Conservation (phyloP, 768 basidiomycete species). For the Macrolepiota fuliginosa region DNA sequence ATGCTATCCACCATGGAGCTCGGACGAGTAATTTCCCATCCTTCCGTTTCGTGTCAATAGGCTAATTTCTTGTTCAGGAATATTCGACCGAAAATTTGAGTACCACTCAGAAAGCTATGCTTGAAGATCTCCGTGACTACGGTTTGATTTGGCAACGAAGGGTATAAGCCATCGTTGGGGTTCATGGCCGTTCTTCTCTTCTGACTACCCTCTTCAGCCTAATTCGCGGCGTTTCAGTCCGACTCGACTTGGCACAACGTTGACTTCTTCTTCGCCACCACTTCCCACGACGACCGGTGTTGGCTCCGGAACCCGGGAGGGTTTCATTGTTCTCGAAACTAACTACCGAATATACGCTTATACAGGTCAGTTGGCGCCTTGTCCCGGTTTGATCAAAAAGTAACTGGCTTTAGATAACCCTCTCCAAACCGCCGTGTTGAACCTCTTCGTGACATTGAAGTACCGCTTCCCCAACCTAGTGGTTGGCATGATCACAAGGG, state of each 20-base stretch:
- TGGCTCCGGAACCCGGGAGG: constrained; percentile 63
- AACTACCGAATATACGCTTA: constrained; percentile 99
- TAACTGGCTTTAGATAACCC: constrained; percentile 70
- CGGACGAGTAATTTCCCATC: constrained; percentile 59
- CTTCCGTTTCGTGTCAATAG: constrained; percentile 15
- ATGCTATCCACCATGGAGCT: constrained; percentile 98
- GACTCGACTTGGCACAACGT: constrained; percentile 89
- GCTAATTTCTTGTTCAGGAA: constrained; percentile 49
- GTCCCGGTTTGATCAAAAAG: constrained; percentile 19
- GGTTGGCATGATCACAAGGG: constrained; percentile 93
- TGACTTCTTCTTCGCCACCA: constrained; percentile 87
- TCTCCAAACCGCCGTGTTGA: constrained; percentile 92
- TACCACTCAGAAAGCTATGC: constrained; percentile 78
- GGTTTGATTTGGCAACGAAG: constrained; percentile 89
- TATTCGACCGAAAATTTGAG: constrained; percentile 84
- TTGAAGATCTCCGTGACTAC: constrained; percentile 91
- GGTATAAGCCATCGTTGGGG: constrained; percentile 36
- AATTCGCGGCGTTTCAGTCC: constrained; percentile 85
- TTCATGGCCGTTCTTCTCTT: constrained; percentile 19
- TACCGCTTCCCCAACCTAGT: constrained; percentile 96
- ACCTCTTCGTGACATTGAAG: constrained; percentile 89
- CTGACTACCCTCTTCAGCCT: constrained; percentile 42
- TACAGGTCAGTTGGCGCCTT: constrained; percentile 59
- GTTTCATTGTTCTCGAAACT: constrained; percentile 96
- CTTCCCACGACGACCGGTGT: constrained; percentile 63